Conservation (phyloP, 1,284 basidiomycete genomes). For the Cryptococcus depauperatus region DNA sequence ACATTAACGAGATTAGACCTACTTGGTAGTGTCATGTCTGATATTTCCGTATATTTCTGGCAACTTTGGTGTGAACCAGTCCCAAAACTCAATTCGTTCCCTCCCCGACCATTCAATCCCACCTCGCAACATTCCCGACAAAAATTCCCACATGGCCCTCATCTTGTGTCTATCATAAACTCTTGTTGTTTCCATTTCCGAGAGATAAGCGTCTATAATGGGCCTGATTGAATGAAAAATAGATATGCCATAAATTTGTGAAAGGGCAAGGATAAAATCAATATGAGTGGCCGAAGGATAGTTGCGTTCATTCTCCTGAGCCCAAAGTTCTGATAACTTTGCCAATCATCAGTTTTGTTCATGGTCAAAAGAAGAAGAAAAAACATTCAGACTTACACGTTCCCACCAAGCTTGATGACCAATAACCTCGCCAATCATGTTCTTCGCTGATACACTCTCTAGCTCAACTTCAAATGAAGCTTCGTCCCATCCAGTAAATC, state of each 20-base stretch:
- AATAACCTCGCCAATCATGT: conserved; percentile 53
- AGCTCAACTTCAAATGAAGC: conserved; percentile 59
- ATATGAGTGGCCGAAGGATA: conserved; percentile 45
- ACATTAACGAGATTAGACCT: conserved; percentile 20
- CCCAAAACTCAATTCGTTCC: conserved; percentile 60
- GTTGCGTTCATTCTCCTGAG: conserved; percentile 42
- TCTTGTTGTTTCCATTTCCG: conserved; percentile 38
- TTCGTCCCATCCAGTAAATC: conserved; percentile 48
- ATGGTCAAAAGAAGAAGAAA: neutral
- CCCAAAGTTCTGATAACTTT: conserved; percentile 38
- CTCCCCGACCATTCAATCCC: conserved; percentile 80
- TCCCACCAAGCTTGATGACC: conserved; percentile 56
- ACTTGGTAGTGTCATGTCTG: conserved; percentile 70
- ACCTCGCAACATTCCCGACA: conserved; percentile 68
- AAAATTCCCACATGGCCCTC: conserved; percentile 77
- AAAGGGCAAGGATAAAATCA: conserved; percentile 48
- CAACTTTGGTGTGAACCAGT: conserved; percentile 67
- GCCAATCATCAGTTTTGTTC: neutral
- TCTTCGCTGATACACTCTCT: conserved; percentile 55
- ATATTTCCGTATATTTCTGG: conserved; percentile 66
- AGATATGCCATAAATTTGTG: conserved; percentile 43
- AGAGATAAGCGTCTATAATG: conserved; percentile 34
- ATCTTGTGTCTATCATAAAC: conserved; percentile 77
- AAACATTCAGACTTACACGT: conserved; percentile 35
- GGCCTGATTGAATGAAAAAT: conserved; percentile 32